Evolutionary conservation across 2,329 filamentous ascomycete species (phyloP).

Genomic region (Chrysosporium queenslandicum): DNA sequence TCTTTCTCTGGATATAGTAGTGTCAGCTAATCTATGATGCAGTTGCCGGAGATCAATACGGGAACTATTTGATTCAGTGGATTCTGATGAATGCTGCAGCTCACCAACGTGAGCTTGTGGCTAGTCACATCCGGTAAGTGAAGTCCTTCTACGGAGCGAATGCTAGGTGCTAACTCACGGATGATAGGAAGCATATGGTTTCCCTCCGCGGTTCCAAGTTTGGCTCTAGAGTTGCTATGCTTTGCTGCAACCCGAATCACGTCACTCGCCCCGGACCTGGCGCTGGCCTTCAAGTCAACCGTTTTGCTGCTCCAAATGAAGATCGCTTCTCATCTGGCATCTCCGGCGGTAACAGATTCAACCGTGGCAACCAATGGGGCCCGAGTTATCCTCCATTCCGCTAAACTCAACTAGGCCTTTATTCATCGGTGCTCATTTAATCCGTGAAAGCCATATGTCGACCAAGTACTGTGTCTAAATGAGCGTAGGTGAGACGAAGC

Average conservation of each 20-base stretch:
- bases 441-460: background rate
- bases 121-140: conserved; percentile 66
- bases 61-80: conserved; percentile 97
- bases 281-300: conserved; percentile 55
- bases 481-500: conserved; percentile 2
- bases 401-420: conserved; percentile 18
- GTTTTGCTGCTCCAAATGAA: conserved; percentile 45
- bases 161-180: conserved; percentile 10
- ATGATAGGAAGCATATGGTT: conserved; percentile 81
- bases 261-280: conserved; percentile 82
- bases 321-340: conserved; percentile 23
- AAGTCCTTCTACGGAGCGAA: background rate
- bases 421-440: background rate
- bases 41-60: conserved; percentile 94
- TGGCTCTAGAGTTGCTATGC: conserved; percentile 94
- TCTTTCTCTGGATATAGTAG: background rate
- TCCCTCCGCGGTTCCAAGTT: conserved; percentile 97
- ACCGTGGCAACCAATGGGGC: conserved; percentile 30
- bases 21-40: conserved; percentile 3
- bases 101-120: conserved; percentile 87
- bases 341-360: conserved; percentile 28
- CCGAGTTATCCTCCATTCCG: conserved; percentile 31
- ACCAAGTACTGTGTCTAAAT: conserved; percentile 6
- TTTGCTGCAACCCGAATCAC: conserved; percentile 90
- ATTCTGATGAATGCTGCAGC: conserved; percentile 79